Evolutionary conservation across 805 yeast species (phyloP).

Genomic region (Debaryomyces tyrocola): DNA sequence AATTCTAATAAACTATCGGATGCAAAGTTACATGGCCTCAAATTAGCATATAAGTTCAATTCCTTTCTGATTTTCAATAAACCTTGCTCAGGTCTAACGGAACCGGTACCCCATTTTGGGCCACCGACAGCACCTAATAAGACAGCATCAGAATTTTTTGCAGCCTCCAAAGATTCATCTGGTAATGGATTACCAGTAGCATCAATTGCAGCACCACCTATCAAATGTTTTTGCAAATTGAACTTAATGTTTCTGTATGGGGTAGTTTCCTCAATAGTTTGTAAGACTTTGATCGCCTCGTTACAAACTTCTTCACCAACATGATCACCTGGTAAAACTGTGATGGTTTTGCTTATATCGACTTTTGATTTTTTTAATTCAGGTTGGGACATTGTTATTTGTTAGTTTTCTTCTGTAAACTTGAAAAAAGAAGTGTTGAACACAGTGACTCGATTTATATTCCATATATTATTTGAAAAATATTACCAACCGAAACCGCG

Average conservation of each 20-base stretch:
- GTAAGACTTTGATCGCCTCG: conserved; percentile 90
- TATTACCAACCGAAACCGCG: conserved; percentile 1
- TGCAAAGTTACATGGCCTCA: conserved; percentile 94
- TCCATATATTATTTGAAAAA: conserved; percentile 2
- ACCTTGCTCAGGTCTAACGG: conserved; percentile 97
- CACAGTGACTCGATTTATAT: neutral
- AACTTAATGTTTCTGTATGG: conserved; percentile 53
- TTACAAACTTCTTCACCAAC: conserved; percentile 88
- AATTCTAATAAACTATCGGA: conserved; percentile 79
- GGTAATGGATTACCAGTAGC: conserved; percentile 93
- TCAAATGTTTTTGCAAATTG: conserved; percentile 77
- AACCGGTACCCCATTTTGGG: conserved; percentile 98
- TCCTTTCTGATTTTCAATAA: conserved; percentile 92
- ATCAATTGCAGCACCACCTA: conserved; percentile 98
- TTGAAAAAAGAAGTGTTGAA: too few relatives aligned
- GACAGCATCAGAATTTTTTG: conserved; percentile 91
- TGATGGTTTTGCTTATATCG: conserved; percentile 59
- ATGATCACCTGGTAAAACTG: conserved; percentile 94
- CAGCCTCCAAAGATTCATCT: conserved; percentile 76
- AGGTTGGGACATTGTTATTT: conserved; percentile 16
- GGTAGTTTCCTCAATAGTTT: conserved; percentile 62
- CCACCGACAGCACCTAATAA: conserved; percentile 98
- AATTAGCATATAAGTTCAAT: conserved; percentile 88
- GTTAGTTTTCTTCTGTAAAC: neutral
- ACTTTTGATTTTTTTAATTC: conserved; percentile 15